Evolutionary conservation across 352 stramenopile genomes (phyloP).

Genomic region (Hyphochytrium catenoides): DNA sequence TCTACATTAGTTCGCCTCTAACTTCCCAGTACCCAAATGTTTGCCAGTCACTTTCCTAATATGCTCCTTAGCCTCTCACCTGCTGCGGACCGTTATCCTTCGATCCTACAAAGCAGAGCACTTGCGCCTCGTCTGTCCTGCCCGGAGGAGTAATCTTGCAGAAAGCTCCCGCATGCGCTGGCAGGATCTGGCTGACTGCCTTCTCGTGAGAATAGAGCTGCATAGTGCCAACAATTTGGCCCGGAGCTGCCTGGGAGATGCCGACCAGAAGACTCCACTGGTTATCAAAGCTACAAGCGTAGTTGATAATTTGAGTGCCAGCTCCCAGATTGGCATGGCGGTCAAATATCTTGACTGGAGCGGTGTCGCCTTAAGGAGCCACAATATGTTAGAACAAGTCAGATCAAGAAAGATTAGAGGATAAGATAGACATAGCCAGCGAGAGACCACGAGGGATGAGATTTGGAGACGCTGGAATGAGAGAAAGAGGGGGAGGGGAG

Average conservation of each 20-base stretch:
- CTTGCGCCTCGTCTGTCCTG: slow-evolving; percentile 66
- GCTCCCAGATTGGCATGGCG: slow-evolving; percentile 74
- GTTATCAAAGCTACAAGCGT: slow-evolving; percentile 86
- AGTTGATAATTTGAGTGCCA: slow-evolving; percentile 98
- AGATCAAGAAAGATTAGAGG: too few relatives aligned
- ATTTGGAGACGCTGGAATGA: too few relatives aligned
- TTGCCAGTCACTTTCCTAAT: too few relatives aligned
- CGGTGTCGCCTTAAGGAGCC: slow-evolving; percentile 24
- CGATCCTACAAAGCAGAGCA: slow-evolving; percentile 52
- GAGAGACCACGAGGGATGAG: too few relatives aligned
- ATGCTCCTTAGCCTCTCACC: too few relatives aligned
- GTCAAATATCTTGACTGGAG: slow-evolving; percentile 93
- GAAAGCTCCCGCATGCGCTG: slow-evolving; percentile 91
- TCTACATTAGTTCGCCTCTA: too few relatives aligned
- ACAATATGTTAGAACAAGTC: too few relatives aligned
- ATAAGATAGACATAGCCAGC: too few relatives aligned
- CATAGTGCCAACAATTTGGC: slow-evolving; percentile 89
- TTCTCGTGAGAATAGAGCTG: slow-evolving; percentile 96
- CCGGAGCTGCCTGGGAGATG: slow-evolving; percentile 80
- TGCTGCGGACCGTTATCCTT: slow-evolving; percentile 54
- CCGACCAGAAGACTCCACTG: slow-evolving; percentile 97
- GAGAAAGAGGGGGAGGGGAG: too few relatives aligned
- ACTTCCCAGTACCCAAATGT: too few relatives aligned
- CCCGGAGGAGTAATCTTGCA: slow-evolving; percentile 81
- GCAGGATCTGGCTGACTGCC: slow-evolving; percentile 92